Percentiles rank a stretch among this genome's conserved stretches.
Evolutionary conservation across 2,329 filamentous ascomycete species (phyloP).

Genomic region (Coleophoma cylindrospora): DNA sequence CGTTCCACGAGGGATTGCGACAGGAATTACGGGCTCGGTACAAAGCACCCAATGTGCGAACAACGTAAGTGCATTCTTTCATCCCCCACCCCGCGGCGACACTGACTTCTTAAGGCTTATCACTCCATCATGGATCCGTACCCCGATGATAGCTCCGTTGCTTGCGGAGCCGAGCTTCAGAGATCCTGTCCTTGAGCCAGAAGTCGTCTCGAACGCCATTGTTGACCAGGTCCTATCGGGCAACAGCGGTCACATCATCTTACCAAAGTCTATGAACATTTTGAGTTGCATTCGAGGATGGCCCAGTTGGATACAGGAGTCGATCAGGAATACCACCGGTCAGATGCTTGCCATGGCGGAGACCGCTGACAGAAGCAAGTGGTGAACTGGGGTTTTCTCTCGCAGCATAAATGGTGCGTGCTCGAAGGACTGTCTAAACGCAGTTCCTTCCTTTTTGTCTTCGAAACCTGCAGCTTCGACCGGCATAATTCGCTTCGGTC

Average conservation of each 20-base stretch:
- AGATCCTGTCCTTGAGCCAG: slow-evolving; percentile 47
- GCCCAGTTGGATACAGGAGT: slow-evolving; percentile 20
- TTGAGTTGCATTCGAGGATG: slow-evolving; percentile 16
- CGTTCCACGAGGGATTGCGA: slow-evolving; percentile 62
- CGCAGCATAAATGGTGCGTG: too few species aligned
- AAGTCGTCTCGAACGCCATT: slow-evolving; percentile 57
- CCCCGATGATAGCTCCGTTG: slow-evolving; percentile 49
- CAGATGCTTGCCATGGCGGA: neutral
- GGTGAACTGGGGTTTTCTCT: neutral
- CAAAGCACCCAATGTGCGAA: slow-evolving; percentile 55
- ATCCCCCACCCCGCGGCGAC: neutral
- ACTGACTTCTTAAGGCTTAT: slow-evolving; percentile 41
- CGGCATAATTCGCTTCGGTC: too few species aligned
- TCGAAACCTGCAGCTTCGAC: too few species aligned
- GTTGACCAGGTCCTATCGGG: slow-evolving; percentile 55
- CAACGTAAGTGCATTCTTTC: slow-evolving; percentile 18
- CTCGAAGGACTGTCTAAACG: too few species aligned
- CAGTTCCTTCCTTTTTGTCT: too few species aligned
- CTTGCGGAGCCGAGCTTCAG: slow-evolving; percentile 41
- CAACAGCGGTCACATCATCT: slow-evolving; percentile 46
- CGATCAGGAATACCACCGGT: slow-evolving; percentile 10
- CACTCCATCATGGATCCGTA: slow-evolving; percentile 57
- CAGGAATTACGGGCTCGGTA: slow-evolving; percentile 54
- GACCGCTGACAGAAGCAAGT: neutral
- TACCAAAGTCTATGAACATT: slow-evolving; percentile 33